Percentiles rank a stretch among this genome's conserved stretches.
These are phyloP conservation scores for sweet orange (Citrus sinensis) DNA, from an alignment of 345 rosid genomes.

Conservation along the genomic window DVS_A1.0 CM039162.1:31924001-31924500, in stretches of 20 bases:
- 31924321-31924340: neutral
- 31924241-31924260: too few species aligned
- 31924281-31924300: neutral
- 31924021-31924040: too few species aligned
- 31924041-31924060: too few species aligned
- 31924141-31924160: too few species aligned
- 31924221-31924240: neutral
- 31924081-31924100: neutral
- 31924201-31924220: neutral
- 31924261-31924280: neutral
- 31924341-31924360: constrained; percentile 3
- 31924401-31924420: constrained; percentile 14
- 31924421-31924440: neutral
- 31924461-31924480: neutral
- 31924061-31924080: too few species aligned
- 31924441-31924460: neutral
- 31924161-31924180: too few species aligned
- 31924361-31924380: constrained; percentile 7
- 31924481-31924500: neutral
- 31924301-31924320: neutral
- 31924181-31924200: too few species aligned
- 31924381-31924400: constrained; percentile 11
- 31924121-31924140: neutral
- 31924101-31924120: neutral
- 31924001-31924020: too few species aligned